These are phyloP conservation scores for Aquilaria agallochum DNA, from an alignment of 441 rosid genomes.

Conservation along the genomic window DNA sequence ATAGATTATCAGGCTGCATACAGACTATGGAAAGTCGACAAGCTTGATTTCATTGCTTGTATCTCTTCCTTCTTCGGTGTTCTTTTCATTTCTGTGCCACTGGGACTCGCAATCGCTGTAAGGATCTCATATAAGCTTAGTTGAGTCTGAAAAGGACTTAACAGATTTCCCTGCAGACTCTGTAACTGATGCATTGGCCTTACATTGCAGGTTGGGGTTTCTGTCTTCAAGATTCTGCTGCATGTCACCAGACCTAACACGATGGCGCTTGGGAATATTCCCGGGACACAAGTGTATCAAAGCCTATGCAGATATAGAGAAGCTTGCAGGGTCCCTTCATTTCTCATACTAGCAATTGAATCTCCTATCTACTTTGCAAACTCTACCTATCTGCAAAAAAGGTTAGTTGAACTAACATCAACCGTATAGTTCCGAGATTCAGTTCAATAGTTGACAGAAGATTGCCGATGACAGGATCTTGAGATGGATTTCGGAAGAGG, in stretches of 20 bases:
- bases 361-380: conserved; percentile 92
- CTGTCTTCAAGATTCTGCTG: conserved; percentile 79
- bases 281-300: conserved; percentile 79
- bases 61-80: conserved; percentile 86
- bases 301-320: conserved; percentile 63
- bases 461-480: conserved; percentile 43
- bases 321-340: conserved; percentile 67
- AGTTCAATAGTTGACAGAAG: conserved; percentile 3
- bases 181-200: neutral
- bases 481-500: conserved; percentile 91
- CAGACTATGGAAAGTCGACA: conserved; percentile 84
- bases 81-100: conserved; percentile 87
- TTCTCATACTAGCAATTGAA: conserved; percentile 73
- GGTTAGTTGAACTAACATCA: conserved; percentile 28
- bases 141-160: neutral
- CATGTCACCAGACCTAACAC: conserved; percentile 90
- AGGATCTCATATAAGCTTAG: conserved; percentile 17
- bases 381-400: conserved; percentile 84
- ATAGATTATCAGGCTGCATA: conserved; percentile 71
- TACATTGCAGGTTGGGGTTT: conserved; percentile 74
- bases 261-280: conserved; percentile 65
- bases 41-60: conserved; percentile 88
- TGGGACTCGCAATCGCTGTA: conserved; percentile 86
- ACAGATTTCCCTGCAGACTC: neutral
- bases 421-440: no score